Evolutionary conservation across 768 basidiomycete species (phyloP).

Genomic region (Boletus patriciae): DNA sequence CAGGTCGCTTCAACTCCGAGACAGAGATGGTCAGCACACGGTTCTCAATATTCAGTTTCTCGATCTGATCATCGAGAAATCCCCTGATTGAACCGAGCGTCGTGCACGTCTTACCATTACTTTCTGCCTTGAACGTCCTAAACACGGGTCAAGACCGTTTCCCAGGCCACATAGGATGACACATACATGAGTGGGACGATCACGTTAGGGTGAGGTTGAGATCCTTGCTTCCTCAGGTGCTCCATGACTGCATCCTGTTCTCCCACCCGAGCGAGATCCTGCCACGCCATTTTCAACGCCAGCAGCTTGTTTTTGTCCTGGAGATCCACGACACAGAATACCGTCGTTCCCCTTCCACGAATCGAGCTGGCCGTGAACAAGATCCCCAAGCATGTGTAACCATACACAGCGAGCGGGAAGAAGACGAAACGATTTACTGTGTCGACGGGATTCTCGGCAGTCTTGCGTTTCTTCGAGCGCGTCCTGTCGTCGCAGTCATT

Average conservation of each 20-base stretch:
- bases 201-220: not conserved
- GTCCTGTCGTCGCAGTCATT: no score
- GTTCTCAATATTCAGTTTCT: not conserved
- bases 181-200: not conserved
- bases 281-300: constrained; percentile 9
- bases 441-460: not conserved
- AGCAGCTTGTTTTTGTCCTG: no score
- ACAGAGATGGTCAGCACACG: not conserved
- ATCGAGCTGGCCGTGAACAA: no score
- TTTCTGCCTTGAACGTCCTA: not conserved
- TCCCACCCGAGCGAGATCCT: not conserved
- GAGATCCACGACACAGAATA: no score
- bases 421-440: not conserved
- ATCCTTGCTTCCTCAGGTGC: not conserved
- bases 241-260: not conserved
- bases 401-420: no score
- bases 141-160: not conserved
- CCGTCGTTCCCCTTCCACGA: no score
- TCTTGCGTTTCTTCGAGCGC: not conserved
- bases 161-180: no score
- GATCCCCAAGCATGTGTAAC: no score
- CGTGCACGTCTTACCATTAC: not conserved
- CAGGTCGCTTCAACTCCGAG: not conserved
- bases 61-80: not conserved
- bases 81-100: constrained; percentile 7